phyloP scores from a whole-genome alignment of 352 stramenopile species.

The Peronospora destructor region DNA sequence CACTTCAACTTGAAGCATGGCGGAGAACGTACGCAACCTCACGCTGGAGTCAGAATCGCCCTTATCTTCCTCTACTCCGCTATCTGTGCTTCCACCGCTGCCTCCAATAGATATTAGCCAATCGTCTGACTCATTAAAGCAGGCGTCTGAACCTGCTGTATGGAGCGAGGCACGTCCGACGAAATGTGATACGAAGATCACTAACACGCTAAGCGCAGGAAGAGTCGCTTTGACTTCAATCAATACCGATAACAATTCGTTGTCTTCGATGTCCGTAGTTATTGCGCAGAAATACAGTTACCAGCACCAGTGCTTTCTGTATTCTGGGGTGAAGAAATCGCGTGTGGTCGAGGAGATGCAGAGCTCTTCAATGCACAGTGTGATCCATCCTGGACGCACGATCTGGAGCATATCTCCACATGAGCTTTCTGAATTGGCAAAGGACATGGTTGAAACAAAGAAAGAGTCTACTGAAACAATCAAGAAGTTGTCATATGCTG shows the following conservation, averaged over 20 bases:
- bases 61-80: background rate
- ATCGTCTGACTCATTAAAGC: constrained; percentile 3
- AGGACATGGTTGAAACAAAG: constrained; percentile 10
- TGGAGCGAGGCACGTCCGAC: constrained; percentile 5
- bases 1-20: constrained; percentile 27
- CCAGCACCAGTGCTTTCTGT: constrained; percentile 14
- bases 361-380: background rate
- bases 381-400: constrained; percentile 10
- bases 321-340: constrained; percentile 1
- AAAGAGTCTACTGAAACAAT: background rate
- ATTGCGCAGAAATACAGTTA: constrained; percentile 16
- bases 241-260: constrained; percentile 8
- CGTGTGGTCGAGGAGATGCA: background rate
- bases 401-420: constrained; percentile 33
- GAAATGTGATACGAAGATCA: constrained; percentile 9
- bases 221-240: background rate
- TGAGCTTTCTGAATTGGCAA: constrained; percentile 23
- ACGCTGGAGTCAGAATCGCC: background rate
- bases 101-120: constrained; percentile 17
- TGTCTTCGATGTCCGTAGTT: background rate
- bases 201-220: no score
- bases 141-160: constrained; percentile 1
- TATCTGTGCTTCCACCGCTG: constrained; percentile 12
- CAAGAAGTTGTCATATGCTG: constrained; percentile 20
- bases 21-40: constrained; percentile 5